Conservation (phyloP, 2,329 filamentous ascomycete genomes). For the Ilyonectria sp. region DNA sequence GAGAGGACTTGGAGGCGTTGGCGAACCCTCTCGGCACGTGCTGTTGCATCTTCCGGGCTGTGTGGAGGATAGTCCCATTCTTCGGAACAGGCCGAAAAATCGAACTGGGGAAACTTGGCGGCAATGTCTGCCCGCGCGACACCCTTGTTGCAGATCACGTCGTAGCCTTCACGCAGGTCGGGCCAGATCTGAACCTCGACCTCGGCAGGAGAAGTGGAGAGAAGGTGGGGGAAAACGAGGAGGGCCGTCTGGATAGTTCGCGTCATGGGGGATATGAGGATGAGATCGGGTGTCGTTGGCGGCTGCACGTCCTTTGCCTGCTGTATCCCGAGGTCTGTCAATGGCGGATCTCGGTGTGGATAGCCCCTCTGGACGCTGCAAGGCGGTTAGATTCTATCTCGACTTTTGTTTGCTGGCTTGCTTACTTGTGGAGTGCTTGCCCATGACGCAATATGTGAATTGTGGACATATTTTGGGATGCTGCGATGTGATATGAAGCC, state of each 20-base stretch:
- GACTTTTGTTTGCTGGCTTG: background rate
- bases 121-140: conserved; percentile 29
- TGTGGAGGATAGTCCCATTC: conserved; percentile 42
- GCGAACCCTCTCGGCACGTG: conserved; percentile 40
- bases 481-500: background rate
- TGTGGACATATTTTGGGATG: background rate
- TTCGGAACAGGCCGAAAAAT: conserved; percentile 37
- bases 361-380: conserved; percentile 11
- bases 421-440: conserved; percentile 18
- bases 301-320: conserved; percentile 8
- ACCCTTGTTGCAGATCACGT: conserved; percentile 45
- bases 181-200: conserved; percentile 41
- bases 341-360: conserved; percentile 12
- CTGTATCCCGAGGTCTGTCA: conserved; percentile 14
- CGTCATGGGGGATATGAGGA: conserved; percentile 21
- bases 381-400: background rate
- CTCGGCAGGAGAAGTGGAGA: conserved; percentile 15
- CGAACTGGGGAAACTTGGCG: conserved; percentile 37
- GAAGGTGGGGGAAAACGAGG: conserved; percentile 33
- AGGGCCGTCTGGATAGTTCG: conserved; percentile 42
- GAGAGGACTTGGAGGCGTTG: conserved; percentile 28
- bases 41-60: conserved; percentile 29
- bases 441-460: conserved; percentile 23
- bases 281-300: conserved; percentile 8
- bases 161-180: conserved; percentile 43